Conservation (phyloP, 805 yeast species). For the Cephaloascus albidus region DNA sequence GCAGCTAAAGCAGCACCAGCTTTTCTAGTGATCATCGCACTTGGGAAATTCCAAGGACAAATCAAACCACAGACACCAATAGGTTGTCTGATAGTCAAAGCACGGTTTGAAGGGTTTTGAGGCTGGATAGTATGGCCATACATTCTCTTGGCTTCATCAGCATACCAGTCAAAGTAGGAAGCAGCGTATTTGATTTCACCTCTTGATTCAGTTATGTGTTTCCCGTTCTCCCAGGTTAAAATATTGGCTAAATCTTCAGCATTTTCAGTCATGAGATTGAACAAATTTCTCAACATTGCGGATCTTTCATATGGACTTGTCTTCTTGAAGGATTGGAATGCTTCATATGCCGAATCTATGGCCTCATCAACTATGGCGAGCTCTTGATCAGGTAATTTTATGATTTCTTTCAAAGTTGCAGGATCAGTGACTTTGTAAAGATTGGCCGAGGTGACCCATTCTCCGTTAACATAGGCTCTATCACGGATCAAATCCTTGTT, state of each 20-base stretch:
- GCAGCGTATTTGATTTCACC: constrained; percentile 56
- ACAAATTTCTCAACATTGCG: constrained; percentile 38
- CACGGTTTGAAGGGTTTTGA: constrained; percentile 37
- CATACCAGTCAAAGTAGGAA: constrained; percentile 32
- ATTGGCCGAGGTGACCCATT: constrained; percentile 25
- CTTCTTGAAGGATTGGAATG: constrained; percentile 35
- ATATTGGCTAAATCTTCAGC: constrained; percentile 47
- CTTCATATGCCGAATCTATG: constrained; percentile 35
- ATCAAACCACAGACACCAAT: constrained; percentile 57
- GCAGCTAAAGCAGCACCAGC: constrained; percentile 60
- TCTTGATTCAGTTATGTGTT: constrained; percentile 40
- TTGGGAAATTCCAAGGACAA: constrained; percentile 63
- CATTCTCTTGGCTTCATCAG: constrained; percentile 47
- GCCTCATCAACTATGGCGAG: constrained; percentile 33
- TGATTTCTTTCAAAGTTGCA: constrained; percentile 25
- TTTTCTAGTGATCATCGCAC: constrained; percentile 59
- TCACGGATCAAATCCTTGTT: constrained; percentile 22
- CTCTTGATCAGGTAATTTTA: constrained; percentile 34
- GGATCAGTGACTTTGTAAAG: constrained; percentile 29
- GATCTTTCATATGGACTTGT: constrained; percentile 43
- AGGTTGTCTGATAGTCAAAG: constrained; percentile 46
- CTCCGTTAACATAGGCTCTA: constrained; percentile 27
- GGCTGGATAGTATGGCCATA: constrained; percentile 54
- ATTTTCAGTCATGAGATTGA: constrained; percentile 43
- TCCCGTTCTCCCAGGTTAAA: constrained; percentile 54